Conservation (phyloP, 805 yeast species). For the Candida stauntonica region DNA sequence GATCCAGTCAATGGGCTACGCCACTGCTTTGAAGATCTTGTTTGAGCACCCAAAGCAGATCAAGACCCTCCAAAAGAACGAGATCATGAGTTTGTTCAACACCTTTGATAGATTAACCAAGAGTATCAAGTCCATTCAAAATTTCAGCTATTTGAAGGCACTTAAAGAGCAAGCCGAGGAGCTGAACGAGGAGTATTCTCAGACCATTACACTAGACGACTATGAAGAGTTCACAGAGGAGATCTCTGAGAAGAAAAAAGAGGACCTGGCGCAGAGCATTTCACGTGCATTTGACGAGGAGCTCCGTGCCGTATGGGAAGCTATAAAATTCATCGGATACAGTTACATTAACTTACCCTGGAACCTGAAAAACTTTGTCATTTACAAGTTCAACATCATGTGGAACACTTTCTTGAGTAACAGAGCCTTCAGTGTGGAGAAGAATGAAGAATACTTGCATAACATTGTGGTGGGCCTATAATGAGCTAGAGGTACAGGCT, state of each 20-base stretch:
- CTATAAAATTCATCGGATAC: slow-evolving; percentile 55
- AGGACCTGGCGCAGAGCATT: slow-evolving; percentile 12
- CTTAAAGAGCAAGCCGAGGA: slow-evolving; percentile 10
- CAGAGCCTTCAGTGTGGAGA: slow-evolving; percentile 23
- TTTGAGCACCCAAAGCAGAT: slow-evolving; percentile 63
- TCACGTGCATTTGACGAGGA: slow-evolving; percentile 48
- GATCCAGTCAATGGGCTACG: slow-evolving; percentile 95
- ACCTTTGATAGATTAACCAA: slow-evolving; percentile 91
- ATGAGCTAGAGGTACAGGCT: too few relatives aligned
- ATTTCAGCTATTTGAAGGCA: slow-evolving; percentile 56
- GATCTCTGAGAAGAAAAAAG: slow-evolving; percentile 5
- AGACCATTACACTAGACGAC: slow-evolving; percentile 9
- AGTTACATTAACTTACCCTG: slow-evolving; percentile 72
- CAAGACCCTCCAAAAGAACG: slow-evolving; percentile 63
- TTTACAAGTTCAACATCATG: slow-evolving; percentile 47
- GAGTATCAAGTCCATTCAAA: slow-evolving; percentile 68
- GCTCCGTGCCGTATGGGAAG: slow-evolving; percentile 47
- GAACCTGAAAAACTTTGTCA: slow-evolving; percentile 44
- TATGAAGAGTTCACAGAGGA: slow-evolving; percentile 7
- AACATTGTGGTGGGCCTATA: slow-evolving; percentile 18
- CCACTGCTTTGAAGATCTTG: slow-evolving; percentile 87
- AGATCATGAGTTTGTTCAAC: slow-evolving; percentile 84
- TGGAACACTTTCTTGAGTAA: slow-evolving; percentile 80
- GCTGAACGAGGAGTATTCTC: neutral
- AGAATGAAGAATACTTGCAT: slow-evolving; percentile 21